phyloP scores from a whole-genome alignment of 108 stramenopile species.

The Pseudonitzschia delicatissima region DNA sequence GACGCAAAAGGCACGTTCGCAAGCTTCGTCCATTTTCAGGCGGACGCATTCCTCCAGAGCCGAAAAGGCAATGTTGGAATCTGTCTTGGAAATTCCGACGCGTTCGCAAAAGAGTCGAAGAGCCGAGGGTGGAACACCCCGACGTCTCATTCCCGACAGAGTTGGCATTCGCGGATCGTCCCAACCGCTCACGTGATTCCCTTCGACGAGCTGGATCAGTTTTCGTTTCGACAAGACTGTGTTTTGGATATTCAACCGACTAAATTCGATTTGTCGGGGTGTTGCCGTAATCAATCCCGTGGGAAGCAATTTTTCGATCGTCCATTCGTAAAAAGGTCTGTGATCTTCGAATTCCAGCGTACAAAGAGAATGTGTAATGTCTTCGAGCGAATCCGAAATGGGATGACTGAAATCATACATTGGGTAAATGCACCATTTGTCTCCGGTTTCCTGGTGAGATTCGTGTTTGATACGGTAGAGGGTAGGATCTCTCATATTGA shows the following conservation, averaged over 20 bases:
- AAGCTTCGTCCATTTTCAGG: constrained; percentile 77
- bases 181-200: constrained; percentile 78
- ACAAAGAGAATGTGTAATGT: constrained; percentile 88
- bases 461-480: constrained; percentile 90
- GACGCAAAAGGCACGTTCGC: constrained; percentile 78
- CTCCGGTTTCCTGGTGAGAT: constrained; percentile 85
- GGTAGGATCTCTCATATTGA: constrained; percentile 91
- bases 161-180: constrained; percentile 89
- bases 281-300: constrained; percentile 52
- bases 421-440: constrained; percentile 90
- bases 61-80: constrained; percentile 82
- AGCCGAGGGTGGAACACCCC: constrained; percentile 85
- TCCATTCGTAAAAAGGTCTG: constrained; percentile 92
- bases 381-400: constrained; percentile 88
- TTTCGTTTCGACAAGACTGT: constrained; percentile 89
- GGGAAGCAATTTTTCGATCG: constrained; percentile 69
- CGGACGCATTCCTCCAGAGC: constrained; percentile 85
- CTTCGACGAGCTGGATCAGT: constrained; percentile 83
- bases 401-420: constrained; percentile 95
- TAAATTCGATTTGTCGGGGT: constrained; percentile 92
- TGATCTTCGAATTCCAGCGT: constrained; percentile 94
- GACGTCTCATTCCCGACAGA: constrained; percentile 77
- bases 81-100: constrained; percentile 88
- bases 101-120: constrained; percentile 86
- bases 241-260: constrained; percentile 86